Evolutionary conservation across 805 yeast species (phyloP).

Genomic region (Metschnikowia gelsemii): DNA sequence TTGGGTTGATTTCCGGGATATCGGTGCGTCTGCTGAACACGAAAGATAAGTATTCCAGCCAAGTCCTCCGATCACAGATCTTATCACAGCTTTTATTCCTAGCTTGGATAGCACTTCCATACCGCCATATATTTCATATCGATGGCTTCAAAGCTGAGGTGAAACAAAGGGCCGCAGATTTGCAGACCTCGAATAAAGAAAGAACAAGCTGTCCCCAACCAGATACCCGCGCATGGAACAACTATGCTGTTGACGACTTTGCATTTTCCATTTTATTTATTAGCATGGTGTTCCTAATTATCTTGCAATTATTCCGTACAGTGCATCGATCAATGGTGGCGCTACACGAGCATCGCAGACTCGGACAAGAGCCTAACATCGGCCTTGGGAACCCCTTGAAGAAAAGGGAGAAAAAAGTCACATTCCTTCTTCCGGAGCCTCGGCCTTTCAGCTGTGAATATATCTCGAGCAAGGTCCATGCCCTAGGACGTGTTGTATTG

Average conservation of each 20-base stretch:
- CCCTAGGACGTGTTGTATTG: neutral
- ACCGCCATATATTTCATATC: neutral
- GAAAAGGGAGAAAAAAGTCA: conserved; percentile 3
- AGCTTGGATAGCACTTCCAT: conserved; percentile 4
- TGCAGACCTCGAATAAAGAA: neutral
- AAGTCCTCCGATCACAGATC: neutral
- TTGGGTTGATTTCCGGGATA: neutral
- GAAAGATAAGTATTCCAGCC: neutral
- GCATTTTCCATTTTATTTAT: neutral
- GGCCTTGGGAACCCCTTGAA: neutral
- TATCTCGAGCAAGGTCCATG: neutral
- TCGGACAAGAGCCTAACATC: neutral
- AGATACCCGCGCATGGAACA: conserved; percentile 4
- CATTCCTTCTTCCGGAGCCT: conserved; percentile 10
- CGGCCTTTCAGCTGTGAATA: neutral
- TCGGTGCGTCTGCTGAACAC: neutral
- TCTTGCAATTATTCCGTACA: conserved; percentile 1
- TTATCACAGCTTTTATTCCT: neutral
- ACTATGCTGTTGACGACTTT: neutral
- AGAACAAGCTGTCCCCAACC: neutral
- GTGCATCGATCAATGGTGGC: conserved; percentile 4
- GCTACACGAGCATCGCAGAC: conserved; percentile 6
- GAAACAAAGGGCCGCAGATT: conserved; percentile 8
- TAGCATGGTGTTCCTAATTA: neutral
- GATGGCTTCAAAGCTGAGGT: conserved; percentile 5